These are phyloP conservation scores for Salvia sclarea DNA, from an alignment of 305 asterid species.

Conservation along the genomic window DNA sequence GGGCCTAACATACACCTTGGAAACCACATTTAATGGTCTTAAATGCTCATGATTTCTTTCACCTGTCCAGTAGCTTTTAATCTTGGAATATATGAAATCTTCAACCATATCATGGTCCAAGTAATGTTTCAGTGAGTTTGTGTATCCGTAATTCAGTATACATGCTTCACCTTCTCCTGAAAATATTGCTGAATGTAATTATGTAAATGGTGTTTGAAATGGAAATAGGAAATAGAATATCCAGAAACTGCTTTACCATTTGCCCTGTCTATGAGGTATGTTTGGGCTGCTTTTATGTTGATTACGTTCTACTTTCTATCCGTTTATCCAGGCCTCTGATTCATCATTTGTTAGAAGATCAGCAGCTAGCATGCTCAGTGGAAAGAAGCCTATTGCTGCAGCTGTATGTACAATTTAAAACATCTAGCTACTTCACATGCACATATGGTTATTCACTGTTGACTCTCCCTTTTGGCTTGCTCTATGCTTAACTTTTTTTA, in stretches of 20 bases:
- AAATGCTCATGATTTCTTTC: neutral
- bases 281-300: slow-evolving; percentile 22
- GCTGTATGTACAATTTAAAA: slow-evolving; percentile 57
- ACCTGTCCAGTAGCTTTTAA: neutral
- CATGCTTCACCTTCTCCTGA: neutral
- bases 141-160: neutral
- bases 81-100: neutral
- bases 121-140: slow-evolving; percentile 8
- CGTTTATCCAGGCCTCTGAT: slow-evolving; percentile 62
- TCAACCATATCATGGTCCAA: neutral
- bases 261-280: neutral
- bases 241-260: neutral
- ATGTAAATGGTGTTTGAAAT: slow-evolving; percentile 2
- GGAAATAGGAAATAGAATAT: slow-evolving; percentile 3
- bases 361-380: slow-evolving; percentile 99
- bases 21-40: neutral
- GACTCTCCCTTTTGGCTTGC: neutral
- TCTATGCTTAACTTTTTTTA: slow-evolving; percentile 35
- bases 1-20: neutral
- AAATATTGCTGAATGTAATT: neutral
- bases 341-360: slow-evolving; percentile 71
- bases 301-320: slow-evolving; percentile 20
- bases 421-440: slow-evolving; percentile 19
- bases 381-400: slow-evolving; percentile 70
- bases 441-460: slow-evolving; percentile 18